Evolutionary conservation across 2,329 filamentous ascomycete genomes (phyloP).

Genomic region (Venturia nashicola): DNA sequence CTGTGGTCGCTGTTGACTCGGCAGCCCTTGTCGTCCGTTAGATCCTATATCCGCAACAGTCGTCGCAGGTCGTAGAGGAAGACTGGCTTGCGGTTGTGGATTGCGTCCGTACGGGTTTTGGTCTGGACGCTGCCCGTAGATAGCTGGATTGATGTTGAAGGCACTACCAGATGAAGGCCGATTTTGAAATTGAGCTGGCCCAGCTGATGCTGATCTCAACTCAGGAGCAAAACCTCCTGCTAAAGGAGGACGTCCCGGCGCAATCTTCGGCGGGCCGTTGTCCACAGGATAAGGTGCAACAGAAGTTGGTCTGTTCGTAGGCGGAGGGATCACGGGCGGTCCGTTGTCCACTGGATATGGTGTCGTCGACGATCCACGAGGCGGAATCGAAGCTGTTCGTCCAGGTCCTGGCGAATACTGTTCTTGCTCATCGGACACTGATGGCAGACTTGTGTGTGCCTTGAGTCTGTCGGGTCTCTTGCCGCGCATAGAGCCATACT

Average conservation of each 20-base stretch:
- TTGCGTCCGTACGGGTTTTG: background rate
- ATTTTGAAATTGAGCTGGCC: constrained; percentile 42
- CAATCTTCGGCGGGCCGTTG: constrained; percentile 38
- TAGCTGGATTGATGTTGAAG: constrained; percentile 37
- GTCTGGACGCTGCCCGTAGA: constrained; percentile 21
- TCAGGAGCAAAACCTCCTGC: constrained; percentile 29
- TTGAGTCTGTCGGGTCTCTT: constrained; percentile 32
- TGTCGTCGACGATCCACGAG: constrained; percentile 24
- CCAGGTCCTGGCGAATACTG: constrained; percentile 13
- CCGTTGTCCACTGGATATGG: constrained; percentile 33
- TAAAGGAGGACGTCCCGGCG: constrained; percentile 14
- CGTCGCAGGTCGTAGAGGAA: constrained; percentile 6
- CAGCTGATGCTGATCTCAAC: constrained; percentile 34
- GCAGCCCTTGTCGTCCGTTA: background rate
- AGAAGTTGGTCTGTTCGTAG: constrained; percentile 35
- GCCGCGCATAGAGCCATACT: constrained; percentile 39
- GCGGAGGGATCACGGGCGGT: constrained; percentile 38
- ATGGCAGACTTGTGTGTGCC: constrained; percentile 22
- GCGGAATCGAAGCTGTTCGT: constrained; percentile 15
- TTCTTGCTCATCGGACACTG: constrained; percentile 22
- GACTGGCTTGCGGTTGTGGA: background rate
- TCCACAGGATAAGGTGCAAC: constrained; percentile 61
- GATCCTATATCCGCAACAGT: background rate
- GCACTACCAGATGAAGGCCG: constrained; percentile 31
- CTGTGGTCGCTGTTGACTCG: background rate